Evolutionary conservation across 2,329 filamentous ascomycete species (phyloP).

Genomic region (Colletotrichum eleusines): DNA sequence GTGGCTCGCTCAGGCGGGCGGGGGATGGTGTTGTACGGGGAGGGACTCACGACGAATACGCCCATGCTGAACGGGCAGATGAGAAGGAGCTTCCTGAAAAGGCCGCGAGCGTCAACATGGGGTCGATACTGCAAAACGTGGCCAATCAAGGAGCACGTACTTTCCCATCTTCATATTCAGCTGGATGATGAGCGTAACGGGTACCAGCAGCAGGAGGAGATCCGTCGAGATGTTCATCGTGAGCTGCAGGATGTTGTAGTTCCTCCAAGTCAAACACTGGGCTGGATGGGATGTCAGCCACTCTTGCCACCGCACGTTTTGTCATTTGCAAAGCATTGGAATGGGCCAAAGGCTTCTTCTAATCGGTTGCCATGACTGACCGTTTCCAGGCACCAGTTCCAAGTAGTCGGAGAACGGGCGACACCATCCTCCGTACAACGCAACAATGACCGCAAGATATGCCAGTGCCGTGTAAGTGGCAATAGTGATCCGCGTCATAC

Average conservation of each 20-base stretch:
- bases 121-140: too few relatives aligned
- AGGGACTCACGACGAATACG: conserved; percentile 29
- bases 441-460: conserved; percentile 32
- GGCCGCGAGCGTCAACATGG: background rate
- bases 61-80: conserved; percentile 36
- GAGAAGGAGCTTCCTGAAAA: conserved; percentile 25
- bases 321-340: too few relatives aligned
- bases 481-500: conserved; percentile 17
- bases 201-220: conserved; percentile 27
- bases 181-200: conserved; percentile 27
- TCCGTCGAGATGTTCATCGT: conserved; percentile 39
- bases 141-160: background rate
- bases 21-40: fast-evolving
- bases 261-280: conserved; percentile 34
- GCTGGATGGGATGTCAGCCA: conserved; percentile 15
- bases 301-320: too few relatives aligned
- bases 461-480: conserved; percentile 19
- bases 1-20: too few relatives aligned
- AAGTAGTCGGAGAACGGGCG: conserved; percentile 36
- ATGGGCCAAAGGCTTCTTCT: background rate
- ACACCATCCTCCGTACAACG: conserved; percentile 37
- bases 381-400: conserved; percentile 18
- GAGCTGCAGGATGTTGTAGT: conserved; percentile 36
- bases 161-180: conserved; percentile 32
- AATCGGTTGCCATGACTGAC: background rate